Evolutionary conservation across 352 stramenopile species (phyloP).

Genomic region (Phytophthora capsici): DNA sequence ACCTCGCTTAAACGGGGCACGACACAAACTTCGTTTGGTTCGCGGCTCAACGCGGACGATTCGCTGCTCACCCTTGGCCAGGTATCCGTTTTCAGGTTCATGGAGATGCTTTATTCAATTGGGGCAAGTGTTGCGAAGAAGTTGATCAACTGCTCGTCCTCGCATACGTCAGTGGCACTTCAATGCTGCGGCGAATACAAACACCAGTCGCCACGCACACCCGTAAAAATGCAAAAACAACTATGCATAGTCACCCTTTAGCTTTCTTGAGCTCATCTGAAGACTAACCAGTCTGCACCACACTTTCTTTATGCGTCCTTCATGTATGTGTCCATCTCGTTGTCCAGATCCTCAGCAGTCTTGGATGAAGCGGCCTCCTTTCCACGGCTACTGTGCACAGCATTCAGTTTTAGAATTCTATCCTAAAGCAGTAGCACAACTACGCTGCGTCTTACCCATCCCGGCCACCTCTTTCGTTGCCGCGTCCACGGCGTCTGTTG

Average conservation of each 20-base stretch:
- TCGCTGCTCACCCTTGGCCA: constrained; percentile 4
- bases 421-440: not conserved
- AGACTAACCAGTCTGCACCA: constrained; percentile 17
- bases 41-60: not conserved
- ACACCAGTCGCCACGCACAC: constrained; percentile 22
- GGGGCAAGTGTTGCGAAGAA: constrained; percentile 25
- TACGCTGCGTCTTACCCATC: constrained; percentile 14
- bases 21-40: constrained; percentile 6
- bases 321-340: constrained; percentile 91
- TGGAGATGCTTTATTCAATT: constrained; percentile 44
- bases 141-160: constrained; percentile 12
- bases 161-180: constrained; percentile 8
- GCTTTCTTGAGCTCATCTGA: not conserved
- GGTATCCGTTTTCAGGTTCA: constrained; percentile 28
- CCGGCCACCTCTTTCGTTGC: constrained; percentile 27
- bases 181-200: constrained; percentile 22
- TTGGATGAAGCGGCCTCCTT: constrained; percentile 48
- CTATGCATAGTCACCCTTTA: constrained; percentile 29
- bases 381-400: constrained; percentile 36
- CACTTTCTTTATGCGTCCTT: constrained; percentile 66
- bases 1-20: not conserved
- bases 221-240: constrained; percentile 49
- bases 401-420: constrained; percentile 9
- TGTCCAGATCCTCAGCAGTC: constrained; percentile 71
- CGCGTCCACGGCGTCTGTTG: constrained; percentile 52